These are phyloP conservation scores for Aspergillus novoparasiticus DNA, from an alignment of 2,329 filamentous ascomycete genomes.

Conservation along the genomic window DNA sequence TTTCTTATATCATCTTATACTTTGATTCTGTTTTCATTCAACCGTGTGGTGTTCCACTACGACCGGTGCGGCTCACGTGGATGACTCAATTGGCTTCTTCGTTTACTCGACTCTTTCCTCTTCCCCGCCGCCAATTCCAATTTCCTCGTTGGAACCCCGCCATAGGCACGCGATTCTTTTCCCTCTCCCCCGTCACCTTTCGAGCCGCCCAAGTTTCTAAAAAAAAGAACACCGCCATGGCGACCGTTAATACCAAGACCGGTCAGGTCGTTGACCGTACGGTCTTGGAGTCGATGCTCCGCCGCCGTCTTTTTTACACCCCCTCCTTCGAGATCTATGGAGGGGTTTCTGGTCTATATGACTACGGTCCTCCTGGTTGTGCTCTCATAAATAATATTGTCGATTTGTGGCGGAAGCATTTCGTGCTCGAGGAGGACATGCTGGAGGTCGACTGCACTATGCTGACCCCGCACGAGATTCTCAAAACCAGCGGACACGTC, in stretches of 20 bases:
- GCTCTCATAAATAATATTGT: constrained; percentile 85
- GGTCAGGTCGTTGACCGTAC: constrained; percentile 86
- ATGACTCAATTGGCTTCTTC: constrained; percentile 43
- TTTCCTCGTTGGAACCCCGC: constrained; percentile 28
- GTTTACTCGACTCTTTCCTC: constrained; percentile 34
- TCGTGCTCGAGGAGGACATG: constrained; percentile 92
- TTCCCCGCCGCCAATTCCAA: constrained; percentile 33
- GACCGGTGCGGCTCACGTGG: constrained; percentile 25
- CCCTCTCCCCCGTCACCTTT: constrained; percentile 38
- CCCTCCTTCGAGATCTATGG: constrained; percentile 95
- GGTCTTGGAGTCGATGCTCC: constrained; percentile 80
- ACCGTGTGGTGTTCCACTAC: constrained; percentile 1
- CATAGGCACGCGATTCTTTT: constrained; percentile 40
- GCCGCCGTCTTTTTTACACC: constrained; percentile 90
- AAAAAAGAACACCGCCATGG: constrained; percentile 50
- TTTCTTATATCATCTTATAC: background rate
- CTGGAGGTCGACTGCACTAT: constrained; percentile 93
- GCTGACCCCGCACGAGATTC: constrained; percentile 86
- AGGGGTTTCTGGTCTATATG: constrained; percentile 84
- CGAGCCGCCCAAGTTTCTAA: constrained; percentile 33
- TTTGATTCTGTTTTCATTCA: background rate
- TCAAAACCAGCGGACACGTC: constrained; percentile 95
- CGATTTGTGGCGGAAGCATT: constrained; percentile 90
- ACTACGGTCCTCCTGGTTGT: constrained; percentile 89
- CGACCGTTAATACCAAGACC: constrained; percentile 74